Evolutionary conservation across 2,329 filamentous ascomycete genomes (phyloP).

Genomic region (Bimuria novae-zelandiae): DNA sequence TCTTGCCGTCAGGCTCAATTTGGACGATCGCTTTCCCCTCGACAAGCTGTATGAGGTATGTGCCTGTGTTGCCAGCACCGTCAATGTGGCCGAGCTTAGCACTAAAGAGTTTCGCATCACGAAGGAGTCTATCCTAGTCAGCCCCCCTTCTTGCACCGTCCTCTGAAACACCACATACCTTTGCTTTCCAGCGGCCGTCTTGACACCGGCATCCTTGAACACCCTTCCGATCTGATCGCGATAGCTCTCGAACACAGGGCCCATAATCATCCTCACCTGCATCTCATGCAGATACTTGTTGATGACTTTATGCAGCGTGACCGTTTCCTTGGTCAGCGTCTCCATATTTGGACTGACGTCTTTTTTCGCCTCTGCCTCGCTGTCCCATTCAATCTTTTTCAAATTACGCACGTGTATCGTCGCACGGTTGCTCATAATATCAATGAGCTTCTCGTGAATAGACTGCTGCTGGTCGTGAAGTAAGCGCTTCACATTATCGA

Average conservation of each 20-base stretch:
- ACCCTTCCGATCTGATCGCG: conserved; percentile 76
- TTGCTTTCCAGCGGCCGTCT: conserved; percentile 69
- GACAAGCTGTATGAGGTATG: conserved; percentile 68
- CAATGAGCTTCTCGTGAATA: conserved; percentile 90
- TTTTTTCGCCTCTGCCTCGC: conserved; percentile 46
- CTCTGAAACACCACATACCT: conserved; percentile 61
- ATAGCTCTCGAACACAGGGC: conserved; percentile 81
- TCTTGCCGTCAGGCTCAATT: conserved; percentile 9
- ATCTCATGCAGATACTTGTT: conserved; percentile 79
- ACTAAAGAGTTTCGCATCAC: conserved; percentile 75
- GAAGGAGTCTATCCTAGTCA: conserved; percentile 65
- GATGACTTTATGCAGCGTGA: conserved; percentile 80
- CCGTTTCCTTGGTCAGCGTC: conserved; percentile 82
- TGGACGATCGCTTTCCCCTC: conserved; percentile 57
- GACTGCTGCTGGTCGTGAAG: conserved; percentile 88
- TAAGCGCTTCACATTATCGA: conserved; percentile 82
- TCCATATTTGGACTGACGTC: conserved; percentile 76
- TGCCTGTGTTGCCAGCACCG: conserved; percentile 74
- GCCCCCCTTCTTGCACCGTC: not conserved
- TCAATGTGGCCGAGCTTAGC: conserved; percentile 75
- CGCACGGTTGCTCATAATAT: conserved; percentile 85
- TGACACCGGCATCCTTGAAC: conserved; percentile 67
- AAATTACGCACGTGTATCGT: conserved; percentile 74
- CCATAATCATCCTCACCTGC: conserved; percentile 81
- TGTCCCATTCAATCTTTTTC: conserved; percentile 76